phyloP scores from a whole-genome alignment of 2,329 filamentous ascomycete genomes.

The Curvularia hawaiiensis region DNA sequence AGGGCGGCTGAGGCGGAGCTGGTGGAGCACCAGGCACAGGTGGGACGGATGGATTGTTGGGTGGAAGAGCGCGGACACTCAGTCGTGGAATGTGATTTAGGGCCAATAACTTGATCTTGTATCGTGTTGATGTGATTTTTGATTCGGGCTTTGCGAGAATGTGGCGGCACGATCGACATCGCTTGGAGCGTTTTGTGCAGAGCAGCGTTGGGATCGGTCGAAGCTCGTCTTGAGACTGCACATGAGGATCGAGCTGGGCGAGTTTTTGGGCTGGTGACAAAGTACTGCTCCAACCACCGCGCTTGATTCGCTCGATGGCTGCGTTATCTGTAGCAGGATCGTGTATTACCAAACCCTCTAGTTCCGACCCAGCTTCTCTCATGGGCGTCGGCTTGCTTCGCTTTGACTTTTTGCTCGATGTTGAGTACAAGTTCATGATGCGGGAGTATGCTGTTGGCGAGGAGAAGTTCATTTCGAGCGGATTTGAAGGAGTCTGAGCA shows the following conservation, averaged over 20 bases:
- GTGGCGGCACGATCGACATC: slow-evolving; percentile 89
- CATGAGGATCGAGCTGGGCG: slow-evolving; percentile 55
- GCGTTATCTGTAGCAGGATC: slow-evolving; percentile 64
- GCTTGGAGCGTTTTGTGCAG: slow-evolving; percentile 90
- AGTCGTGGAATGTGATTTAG: slow-evolving; percentile 83
- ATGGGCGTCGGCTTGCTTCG: slow-evolving; percentile 71
- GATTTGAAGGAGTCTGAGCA: slow-evolving; percentile 56
- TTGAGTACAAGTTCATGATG: slow-evolving; percentile 90
- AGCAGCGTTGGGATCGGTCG: slow-evolving; percentile 83
- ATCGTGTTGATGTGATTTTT: slow-evolving; percentile 86
- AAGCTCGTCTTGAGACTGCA: slow-evolving; percentile 73
- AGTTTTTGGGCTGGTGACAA: slow-evolving; percentile 58
- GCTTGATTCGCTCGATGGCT: slow-evolving; percentile 60
- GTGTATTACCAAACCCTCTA: slow-evolving; percentile 73
- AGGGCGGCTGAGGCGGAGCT: slow-evolving; percentile 30
- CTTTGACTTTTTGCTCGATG: slow-evolving; percentile 59
- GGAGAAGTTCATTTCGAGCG: slow-evolving; percentile 61
- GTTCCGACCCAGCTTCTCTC: slow-evolving; percentile 73
- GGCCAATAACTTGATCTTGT: slow-evolving; percentile 90
- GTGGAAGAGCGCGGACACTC: slow-evolving; percentile 67
- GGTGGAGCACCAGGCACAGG: slow-evolving; percentile 28
- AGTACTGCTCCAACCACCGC: slow-evolving; percentile 71
- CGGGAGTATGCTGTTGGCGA: slow-evolving; percentile 83
- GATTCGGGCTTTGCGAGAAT: slow-evolving; percentile 94
- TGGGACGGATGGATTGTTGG: slow-evolving; percentile 56